Evolutionary conservation across 2,329 filamentous ascomycete genomes (phyloP), one percentile per base, ranked within the genome.

Genomic region (Lomentospora prolificans): DNA sequence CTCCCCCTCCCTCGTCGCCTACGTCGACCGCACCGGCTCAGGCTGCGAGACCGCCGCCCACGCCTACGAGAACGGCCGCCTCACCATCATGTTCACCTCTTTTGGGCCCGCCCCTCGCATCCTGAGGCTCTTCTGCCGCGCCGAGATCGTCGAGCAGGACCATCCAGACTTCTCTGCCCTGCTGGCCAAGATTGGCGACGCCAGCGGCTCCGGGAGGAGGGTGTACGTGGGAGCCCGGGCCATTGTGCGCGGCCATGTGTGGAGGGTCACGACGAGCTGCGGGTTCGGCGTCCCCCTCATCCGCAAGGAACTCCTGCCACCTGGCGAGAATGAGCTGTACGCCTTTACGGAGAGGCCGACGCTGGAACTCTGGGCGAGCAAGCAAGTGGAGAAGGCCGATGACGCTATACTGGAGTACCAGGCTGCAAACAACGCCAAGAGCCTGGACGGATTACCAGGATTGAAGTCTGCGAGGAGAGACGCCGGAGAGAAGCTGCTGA

Each of bases 21-120:
- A 90, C 64, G 75, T 90, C 56, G 87, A 91, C 64, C 79, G 84
- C 58, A 89, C 84, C 1, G 88, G 87, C 28, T 87, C 84, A 30
- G 87, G 87, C 24, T 84, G 78, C 64, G 88, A 92, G 71, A 91
- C 87, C 3, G 85, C 91, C 58, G 76, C 81, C 3, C 87, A 91
- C 64, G 69, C 89, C 9, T 84, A 89, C 65, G 87, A 92, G 64
- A 91, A 91, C 63, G 85, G 84, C 28, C 79, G 88, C 14, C 77
- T 87, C 17, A 89, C 86, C 4, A 70, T 91, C 64, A 84, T 90
- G 77, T 89, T 90, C 70, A 85, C 79, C 66, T 83, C 80, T 22
- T 87, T 86, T 60, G 80, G 78, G 1, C 61, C 71, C 3, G 64
- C 71, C 0, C 84, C 85, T 14, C 74, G 81, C 55, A 87, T 88